Conservation (phyloP, 306 rosid genomes). For the Dalbergia oliveri region DNA sequence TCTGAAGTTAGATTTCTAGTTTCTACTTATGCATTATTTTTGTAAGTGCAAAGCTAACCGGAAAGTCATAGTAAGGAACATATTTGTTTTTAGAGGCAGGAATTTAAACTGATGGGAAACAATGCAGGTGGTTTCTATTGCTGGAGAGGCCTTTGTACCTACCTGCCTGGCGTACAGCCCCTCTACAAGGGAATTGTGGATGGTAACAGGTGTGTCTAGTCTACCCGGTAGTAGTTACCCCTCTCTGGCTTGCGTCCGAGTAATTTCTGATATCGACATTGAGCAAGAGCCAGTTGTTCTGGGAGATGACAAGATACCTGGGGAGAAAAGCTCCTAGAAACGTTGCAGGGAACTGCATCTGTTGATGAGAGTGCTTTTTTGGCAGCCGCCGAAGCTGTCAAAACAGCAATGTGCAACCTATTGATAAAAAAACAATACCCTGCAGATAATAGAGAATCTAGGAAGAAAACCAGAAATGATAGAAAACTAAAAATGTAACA, state of each 20-base stretch:
- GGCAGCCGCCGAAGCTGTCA: constrained; percentile 89
- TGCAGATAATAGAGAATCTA: constrained; percentile 72
- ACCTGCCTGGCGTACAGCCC: constrained; percentile 68
- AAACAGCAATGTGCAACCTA: constrained; percentile 85
- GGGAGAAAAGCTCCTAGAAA: constrained; percentile 73
- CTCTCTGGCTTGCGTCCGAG: constrained; percentile 71
- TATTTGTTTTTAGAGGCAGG: background rate
- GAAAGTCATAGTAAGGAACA: background rate
- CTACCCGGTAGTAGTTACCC: constrained; percentile 59
- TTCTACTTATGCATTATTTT: background rate
- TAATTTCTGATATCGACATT: constrained; percentile 57
- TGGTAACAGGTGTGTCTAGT: constrained; percentile 83
- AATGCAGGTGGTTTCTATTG: constrained; percentile 71
- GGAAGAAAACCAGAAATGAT: constrained; percentile 91
- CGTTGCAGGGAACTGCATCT: constrained; percentile 80
- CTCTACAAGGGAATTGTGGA: constrained; percentile 71
- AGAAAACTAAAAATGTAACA: constrained; percentile 65
- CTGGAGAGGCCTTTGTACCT: constrained; percentile 80
- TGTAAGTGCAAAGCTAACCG: background rate
- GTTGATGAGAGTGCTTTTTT: constrained; percentile 65
- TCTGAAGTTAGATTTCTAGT: constrained; percentile 40
- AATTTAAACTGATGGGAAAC: constrained; percentile 27
- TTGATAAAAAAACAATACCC: constrained; percentile 88
- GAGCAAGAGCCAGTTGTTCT: constrained; percentile 52
- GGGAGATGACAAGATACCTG: constrained; percentile 73